phyloP scores from a whole-genome alignment of 2,329 filamentous ascomycete species.

The Didymella arachidicola region DNA sequence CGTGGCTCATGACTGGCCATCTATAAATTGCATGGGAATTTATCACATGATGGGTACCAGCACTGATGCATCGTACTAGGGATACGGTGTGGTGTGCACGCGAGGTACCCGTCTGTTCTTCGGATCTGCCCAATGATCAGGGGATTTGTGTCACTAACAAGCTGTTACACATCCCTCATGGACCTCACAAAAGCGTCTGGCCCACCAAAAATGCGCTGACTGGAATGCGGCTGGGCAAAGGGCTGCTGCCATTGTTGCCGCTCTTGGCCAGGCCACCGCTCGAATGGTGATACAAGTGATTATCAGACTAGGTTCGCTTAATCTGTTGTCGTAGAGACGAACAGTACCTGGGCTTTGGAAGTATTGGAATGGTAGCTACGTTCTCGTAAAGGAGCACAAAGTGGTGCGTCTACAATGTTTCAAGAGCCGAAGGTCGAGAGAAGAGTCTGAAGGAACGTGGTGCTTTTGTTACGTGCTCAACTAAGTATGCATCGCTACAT shows the following conservation, averaged over 20 bases:
- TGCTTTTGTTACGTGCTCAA: conserved; percentile 41
- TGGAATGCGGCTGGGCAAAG: not conserved
- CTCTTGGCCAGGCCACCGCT: too few relatives aligned
- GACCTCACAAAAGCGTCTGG: not conserved
- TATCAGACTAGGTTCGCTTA: not conserved
- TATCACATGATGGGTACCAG: conserved; percentile 3
- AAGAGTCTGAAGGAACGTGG: conserved; percentile 25
- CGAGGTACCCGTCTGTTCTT: not conserved
- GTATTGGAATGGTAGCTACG: not conserved
- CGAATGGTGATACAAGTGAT: not conserved
- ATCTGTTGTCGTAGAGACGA: not conserved
- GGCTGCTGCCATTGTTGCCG: too few relatives aligned
- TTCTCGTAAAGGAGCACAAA: not conserved
- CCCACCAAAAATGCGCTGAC: not conserved
- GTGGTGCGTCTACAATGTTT: not conserved
- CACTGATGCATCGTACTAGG: not conserved
- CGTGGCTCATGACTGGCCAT: not conserved
- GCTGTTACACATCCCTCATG: not conserved
- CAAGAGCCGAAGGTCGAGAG: not conserved
- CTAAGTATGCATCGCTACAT: conserved; percentile 31
- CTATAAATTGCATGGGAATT: not conserved
- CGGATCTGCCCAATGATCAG: not conserved
- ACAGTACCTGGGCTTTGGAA: not conserved
- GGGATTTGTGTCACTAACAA: not conserved
- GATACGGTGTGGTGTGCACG: not conserved